Conservation (phyloP, 2,329 filamentous ascomycete genomes). For the Ophiostoma australiae region DNA sequence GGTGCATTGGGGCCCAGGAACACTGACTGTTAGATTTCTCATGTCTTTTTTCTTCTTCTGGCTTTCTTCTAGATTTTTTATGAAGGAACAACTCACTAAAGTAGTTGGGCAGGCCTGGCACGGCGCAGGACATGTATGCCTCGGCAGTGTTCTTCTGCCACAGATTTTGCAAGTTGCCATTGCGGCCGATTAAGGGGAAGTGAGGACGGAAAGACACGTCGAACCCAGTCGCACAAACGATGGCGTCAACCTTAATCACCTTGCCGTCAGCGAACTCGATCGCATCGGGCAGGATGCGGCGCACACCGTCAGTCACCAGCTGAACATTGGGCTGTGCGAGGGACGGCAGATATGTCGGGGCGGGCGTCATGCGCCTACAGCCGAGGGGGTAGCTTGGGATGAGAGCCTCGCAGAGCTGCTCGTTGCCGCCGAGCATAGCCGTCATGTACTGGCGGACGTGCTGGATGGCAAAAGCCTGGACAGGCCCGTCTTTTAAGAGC, state of each 20-base stretch:
- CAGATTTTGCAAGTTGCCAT: conserved; percentile 44
- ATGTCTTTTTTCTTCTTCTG: not conserved
- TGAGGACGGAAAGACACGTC: conserved; percentile 17
- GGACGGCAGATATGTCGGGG: conserved; percentile 46
- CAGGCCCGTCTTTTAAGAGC: conserved; percentile 39
- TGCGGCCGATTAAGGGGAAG: conserved; percentile 19
- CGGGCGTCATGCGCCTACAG: conserved; percentile 48
- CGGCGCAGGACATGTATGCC: conserved; percentile 52
- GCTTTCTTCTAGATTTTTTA: not conserved
- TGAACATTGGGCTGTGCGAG: conserved; percentile 45
- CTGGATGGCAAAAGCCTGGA: conserved; percentile 40
- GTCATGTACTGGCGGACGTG: conserved; percentile 46
- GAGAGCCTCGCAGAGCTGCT: conserved; percentile 46
- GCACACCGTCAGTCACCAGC: conserved; percentile 44
- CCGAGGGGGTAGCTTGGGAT: conserved; percentile 49
- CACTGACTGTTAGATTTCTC: not conserved
- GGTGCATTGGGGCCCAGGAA: conserved; percentile 51
- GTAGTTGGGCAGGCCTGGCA: conserved; percentile 51
- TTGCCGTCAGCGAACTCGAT: conserved; percentile 46
- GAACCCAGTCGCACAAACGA: conserved; percentile 31
- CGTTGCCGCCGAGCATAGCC: conserved; percentile 43
- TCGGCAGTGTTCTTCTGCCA: conserved; percentile 42
- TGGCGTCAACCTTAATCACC: conserved; percentile 48
- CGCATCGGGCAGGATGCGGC: conserved; percentile 44
- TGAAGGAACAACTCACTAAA: conserved; percentile 37